Evolutionary conservation across 306 rosid genomes (phyloP), one percentile per base, ranked within the genome.

Genomic region (Casuarina glauca): DNA sequence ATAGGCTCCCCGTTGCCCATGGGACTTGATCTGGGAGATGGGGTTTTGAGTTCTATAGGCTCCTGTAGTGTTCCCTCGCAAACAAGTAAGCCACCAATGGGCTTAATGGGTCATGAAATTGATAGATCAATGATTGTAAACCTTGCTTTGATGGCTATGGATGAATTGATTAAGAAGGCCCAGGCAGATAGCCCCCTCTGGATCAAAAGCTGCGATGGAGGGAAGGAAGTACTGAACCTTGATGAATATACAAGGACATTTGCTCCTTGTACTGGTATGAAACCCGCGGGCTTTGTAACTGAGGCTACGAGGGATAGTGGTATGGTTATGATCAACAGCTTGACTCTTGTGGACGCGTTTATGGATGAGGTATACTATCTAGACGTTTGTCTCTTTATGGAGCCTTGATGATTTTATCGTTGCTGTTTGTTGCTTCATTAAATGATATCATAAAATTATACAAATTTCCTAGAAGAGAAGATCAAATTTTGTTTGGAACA

Each of bases 101-200:
- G 89, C 70, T 54, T 86, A 84, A 67, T 82, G 73, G 80, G 82
- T 46, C 86, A 73, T 52, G 93, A 82, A 38, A 13, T 72, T 5
- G 93, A 91, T 48, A 77, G 86, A 76, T 58, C 92, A 13, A 82
- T 84, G 86, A 80, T 82, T 49, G 3, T 82, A 0, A 87, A 92
- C 46, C 84, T 92, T 51, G 98, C 97, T 3, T 12, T 81, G 73
- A 78, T 78, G 49, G 91, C 98, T 48, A 92, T 95, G 98, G 91
- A 91, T 63, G 98, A 95, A 73, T 74, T 95, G 16, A 57, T 95
- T 52, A 89, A 85, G 86, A 63, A 91, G 95, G 86, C 87, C 77
- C 91, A 88, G 70, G 73, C 76, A 0, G 93, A 91, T 70, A 48
- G 76, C 52, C 87, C 91, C 51, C 80, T 92, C 42, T 95, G 98